Conservation (phyloP, 2,329 filamentous ascomycete species). For the Neonectria coccinea region DNA sequence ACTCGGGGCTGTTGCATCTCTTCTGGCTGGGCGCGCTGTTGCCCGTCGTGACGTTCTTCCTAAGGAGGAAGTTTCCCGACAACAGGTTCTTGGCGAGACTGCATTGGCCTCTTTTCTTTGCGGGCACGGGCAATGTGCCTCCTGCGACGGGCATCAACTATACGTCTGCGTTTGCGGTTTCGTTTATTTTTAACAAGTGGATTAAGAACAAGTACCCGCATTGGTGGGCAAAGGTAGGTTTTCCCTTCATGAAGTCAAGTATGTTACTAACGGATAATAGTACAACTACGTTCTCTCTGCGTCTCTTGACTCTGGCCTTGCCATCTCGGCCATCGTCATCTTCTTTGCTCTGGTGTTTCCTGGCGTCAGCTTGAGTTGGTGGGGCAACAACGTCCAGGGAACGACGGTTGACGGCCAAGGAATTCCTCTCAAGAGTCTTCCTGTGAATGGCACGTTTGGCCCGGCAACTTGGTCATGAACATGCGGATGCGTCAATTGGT, state of each 20-base stretch:
- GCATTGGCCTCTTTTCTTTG: constrained; percentile 32
- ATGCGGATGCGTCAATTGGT: neutral
- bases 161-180: constrained; percentile 22
- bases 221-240: constrained; percentile 32
- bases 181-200: constrained; percentile 30
- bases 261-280: neutral
- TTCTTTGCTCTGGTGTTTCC: constrained; percentile 31
- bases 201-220: constrained; percentile 27
- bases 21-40: constrained; percentile 27
- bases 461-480: constrained; percentile 23
- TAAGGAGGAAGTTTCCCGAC: constrained; percentile 14
- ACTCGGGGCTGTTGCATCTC: constrained; percentile 23
- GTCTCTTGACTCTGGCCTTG: constrained; percentile 28
- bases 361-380: constrained; percentile 26
- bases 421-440: constrained; percentile 19
- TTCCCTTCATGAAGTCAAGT: neutral
- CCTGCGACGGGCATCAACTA: constrained; percentile 29
- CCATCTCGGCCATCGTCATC: constrained; percentile 27
- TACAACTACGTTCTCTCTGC: constrained; percentile 37
- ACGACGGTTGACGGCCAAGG: constrained; percentile 27
- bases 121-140: constrained; percentile 27
- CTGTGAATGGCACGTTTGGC: constrained; percentile 27
- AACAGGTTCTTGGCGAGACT: constrained; percentile 17
- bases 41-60: constrained; percentile 22
- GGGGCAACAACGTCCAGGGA: constrained; percentile 31